A percentile compares a stretch with the other conserved stretches of the same genome.
phyloP scores from a whole-genome alignment of 2,329 filamentous ascomycete genomes.

The Talaromyces marneffei region DNA sequence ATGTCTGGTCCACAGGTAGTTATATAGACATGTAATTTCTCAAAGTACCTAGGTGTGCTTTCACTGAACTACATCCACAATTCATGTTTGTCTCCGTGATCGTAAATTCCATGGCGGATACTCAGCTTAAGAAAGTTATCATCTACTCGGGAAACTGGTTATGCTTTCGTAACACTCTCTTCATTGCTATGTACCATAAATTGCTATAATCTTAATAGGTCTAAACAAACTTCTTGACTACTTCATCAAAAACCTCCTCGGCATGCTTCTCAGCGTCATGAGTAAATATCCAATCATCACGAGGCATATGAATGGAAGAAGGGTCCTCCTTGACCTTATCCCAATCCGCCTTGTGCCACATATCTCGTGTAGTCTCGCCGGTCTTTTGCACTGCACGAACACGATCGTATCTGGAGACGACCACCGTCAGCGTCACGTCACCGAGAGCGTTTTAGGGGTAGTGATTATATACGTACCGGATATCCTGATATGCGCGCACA shows the following conservation, averaged over 20 bases:
- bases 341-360: conserved; percentile 51
- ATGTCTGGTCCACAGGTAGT: too few species aligned
- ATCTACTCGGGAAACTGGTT: too few species aligned
- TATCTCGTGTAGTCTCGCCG: conserved; percentile 44
- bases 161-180: too few species aligned
- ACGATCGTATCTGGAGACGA: conserved; percentile 39
- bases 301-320: conserved; percentile 42
- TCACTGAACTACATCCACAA: too few species aligned
- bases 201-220: neutral
- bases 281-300: conserved; percentile 46
- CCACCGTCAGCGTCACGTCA: neutral
- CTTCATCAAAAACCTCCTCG: conserved; percentile 34
- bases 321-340: conserved; percentile 37
- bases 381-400: conserved; percentile 46
- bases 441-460: too few species aligned
- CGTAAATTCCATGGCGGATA: too few species aligned
- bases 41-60: too few species aligned
- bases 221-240: conserved; percentile 21
- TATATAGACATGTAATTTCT: too few species aligned
- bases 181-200: neutral
- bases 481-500: conserved; percentile 41
- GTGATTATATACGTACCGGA: conserved; percentile 20
- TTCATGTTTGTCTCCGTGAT: too few species aligned
- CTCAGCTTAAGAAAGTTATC: too few species aligned
- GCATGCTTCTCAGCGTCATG: conserved; percentile 48